Conservation (phyloP, 2,329 filamentous ascomycete species). For the Colletotrichum musicola region DNA sequence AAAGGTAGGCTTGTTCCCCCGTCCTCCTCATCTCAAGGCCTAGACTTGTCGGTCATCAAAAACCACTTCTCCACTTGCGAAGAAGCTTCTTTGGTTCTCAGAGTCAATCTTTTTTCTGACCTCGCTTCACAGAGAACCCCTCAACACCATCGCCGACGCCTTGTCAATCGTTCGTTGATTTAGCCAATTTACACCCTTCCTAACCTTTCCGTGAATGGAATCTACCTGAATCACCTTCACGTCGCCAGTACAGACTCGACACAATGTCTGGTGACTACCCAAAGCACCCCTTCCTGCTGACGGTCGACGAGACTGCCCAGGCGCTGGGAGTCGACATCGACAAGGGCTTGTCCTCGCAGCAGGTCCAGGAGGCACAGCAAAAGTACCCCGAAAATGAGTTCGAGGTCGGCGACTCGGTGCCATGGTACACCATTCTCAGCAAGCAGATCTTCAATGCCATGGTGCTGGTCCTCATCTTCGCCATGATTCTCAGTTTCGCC, state of each 20-base stretch:
- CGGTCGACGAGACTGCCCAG: constrained; percentile 71
- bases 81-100: constrained; percentile 20
- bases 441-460: constrained; percentile 83
- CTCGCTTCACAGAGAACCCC: not conserved
- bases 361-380: constrained; percentile 70
- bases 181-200: not conserved
- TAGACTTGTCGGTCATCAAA: constrained; percentile 18
- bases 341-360: constrained; percentile 71
- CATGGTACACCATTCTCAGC: constrained; percentile 78
- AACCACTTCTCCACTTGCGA: constrained; percentile 25
- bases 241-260: constrained; percentile 36
- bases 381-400: constrained; percentile 78
- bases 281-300: constrained; percentile 71
- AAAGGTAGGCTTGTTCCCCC: constrained; percentile 37
- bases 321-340: constrained; percentile 74
- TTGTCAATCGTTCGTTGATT: not conserved
- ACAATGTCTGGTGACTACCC: constrained; percentile 62
- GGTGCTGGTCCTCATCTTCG: constrained; percentile 81
- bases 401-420: constrained; percentile 75
- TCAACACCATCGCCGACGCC: not conserved
- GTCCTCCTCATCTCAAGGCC: not conserved
- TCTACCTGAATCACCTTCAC: not conserved
- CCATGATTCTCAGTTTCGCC: constrained; percentile 78
- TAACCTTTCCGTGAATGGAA: constrained; percentile 26
- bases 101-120: constrained; percentile 31